Base-by-base conservation (phyloP, 1,284 basidiomycete species). In the Schizophyllum amplum region DNA sequence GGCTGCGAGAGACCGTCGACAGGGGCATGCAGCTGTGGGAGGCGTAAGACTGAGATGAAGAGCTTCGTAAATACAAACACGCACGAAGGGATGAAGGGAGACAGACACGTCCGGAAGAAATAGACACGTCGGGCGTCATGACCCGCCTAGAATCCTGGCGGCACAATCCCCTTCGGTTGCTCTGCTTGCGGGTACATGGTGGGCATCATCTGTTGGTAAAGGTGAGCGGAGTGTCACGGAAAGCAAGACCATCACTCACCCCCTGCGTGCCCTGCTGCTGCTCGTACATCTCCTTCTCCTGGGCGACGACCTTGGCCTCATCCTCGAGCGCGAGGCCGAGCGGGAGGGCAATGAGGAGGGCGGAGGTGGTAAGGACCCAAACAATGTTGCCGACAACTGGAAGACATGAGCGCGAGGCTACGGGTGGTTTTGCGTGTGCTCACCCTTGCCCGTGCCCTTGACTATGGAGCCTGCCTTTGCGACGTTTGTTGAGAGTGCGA, bases 341-440 rank as follows among this genome's bases (percentile, higher is more conserved):
- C 24, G 96, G 96, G 53, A 99, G 79, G 5, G 92, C 97, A 53
- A 99, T 87, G 59, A 99, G 83, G 53, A 99, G 78, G 0, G 94
- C 94, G 52, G 88, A 93, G 17, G 96, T 99, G 58, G 93, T 96
- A 68, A 96, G 79, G 62, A 98, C 83, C 96, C 96, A 99, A 55
- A 94, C 90, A 66, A 95, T 73, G 69, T 90, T 94, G 20, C 97
- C 96, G 24, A 86, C 80, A 52, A 90, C 66, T 72, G 33, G 13
- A 42, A 13, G 4, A 2, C 33, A 42, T 42, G 33, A n/a, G n/a
- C n/a, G n/a, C n/a, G n/a, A n/a, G n/a, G n/a, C n/a, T n/a, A n/a
- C n/a, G n/a, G n/a, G n/a, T n/a, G n/a, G n/a, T n/a, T n/a, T n/a
- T n/a, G n/a, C n/a, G n/a, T n/a, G n/a, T n/a, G n/a, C n/a, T n/a